phyloP scores from a whole-genome alignment of 2,329 filamentous ascomycete genomes.

The Sporothrix mexicana region DNA sequence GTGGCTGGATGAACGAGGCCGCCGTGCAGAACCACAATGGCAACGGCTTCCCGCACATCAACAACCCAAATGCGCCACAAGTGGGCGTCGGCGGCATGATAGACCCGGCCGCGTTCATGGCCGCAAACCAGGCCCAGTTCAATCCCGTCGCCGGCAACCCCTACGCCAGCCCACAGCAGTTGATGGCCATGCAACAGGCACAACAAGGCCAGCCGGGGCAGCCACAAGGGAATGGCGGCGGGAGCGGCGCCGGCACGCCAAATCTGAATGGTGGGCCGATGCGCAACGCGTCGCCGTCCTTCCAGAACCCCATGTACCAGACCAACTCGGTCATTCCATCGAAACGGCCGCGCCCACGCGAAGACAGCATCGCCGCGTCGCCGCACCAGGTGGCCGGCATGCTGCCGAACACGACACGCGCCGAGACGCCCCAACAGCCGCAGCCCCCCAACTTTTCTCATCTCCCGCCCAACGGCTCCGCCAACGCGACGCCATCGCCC shows the following conservation, averaged over 20 bases:
- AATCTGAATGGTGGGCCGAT: background rate
- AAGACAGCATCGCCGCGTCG: constrained; percentile 84
- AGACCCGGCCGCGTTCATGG: constrained; percentile 69
- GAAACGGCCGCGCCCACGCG: constrained; percentile 80
- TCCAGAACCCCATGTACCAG: constrained; percentile 76
- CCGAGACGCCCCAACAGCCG: constrained; percentile 78
- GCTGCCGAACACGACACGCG: constrained; percentile 76
- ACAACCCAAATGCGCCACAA: constrained; percentile 58
- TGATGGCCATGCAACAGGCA: constrained; percentile 62
- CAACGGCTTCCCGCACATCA: constrained; percentile 70
- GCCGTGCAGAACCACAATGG: constrained; percentile 72
- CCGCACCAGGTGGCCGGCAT: constrained; percentile 77
- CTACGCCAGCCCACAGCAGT: constrained; percentile 63
- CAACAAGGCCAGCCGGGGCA: constrained; percentile 48
- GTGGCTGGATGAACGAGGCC: constrained; percentile 75
- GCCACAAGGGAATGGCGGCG: background rate
- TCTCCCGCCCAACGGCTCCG: constrained; percentile 78
- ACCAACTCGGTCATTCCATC: constrained; percentile 87
- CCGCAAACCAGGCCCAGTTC: constrained; percentile 46
- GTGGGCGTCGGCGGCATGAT: constrained; percentile 62
- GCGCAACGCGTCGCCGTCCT: constrained; percentile 72
- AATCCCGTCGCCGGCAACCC: constrained; percentile 52
- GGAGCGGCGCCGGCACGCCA: background rate
- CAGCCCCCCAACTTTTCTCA: constrained; percentile 77
- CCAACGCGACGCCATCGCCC: constrained; percentile 88